Conservation (phyloP, 163 green algal species). For the Coccomyxa subellipsoidea region DNA sequence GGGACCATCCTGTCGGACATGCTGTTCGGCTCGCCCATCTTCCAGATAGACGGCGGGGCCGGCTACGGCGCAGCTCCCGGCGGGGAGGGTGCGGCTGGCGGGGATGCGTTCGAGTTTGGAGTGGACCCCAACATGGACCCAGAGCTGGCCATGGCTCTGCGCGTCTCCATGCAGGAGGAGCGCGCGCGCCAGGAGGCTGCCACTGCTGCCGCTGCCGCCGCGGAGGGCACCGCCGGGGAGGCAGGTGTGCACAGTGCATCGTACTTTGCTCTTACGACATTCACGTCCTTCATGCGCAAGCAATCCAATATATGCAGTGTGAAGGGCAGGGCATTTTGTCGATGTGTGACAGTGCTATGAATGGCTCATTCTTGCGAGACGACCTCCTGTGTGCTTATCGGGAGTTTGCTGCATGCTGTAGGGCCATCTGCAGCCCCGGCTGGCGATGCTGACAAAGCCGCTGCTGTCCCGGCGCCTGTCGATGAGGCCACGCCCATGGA, state of each 20-base stretch:
- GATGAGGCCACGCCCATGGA: conserved; percentile 50
- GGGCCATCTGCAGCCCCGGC: background rate
- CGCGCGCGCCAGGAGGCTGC: conserved; percentile 63
- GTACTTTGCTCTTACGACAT: background rate
- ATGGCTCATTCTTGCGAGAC: too few species aligned
- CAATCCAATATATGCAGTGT: too few species aligned
- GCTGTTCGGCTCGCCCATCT: conserved; percentile 90
- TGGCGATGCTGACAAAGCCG: background rate
- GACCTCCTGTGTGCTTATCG: too few species aligned
- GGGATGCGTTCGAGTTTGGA: conserved; percentile 60
- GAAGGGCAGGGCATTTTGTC: too few species aligned
- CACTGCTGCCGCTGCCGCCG: conserved; percentile 10
- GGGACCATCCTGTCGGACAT: conserved; percentile 87
- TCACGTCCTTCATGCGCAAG: background rate
- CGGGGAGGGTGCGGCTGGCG: background rate
- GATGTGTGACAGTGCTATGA: too few species aligned
- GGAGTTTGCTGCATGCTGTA: background rate
- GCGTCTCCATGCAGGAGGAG: conserved; percentile 86
- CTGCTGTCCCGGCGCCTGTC: background rate
- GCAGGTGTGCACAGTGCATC: background rate
- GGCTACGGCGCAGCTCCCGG: conserved; percentile 11
- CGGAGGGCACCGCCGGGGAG: conserved; percentile 1
- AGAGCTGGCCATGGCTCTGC: conserved; percentile 80
- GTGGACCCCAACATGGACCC: conserved; percentile 97
- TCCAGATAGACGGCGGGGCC: conserved; percentile 70